A percentile compares a stretch with the other conserved stretches of the same genome.
phyloP scores from a whole-genome alignment of 345 rosid genomes.

The Jatropha curcas region DNA sequence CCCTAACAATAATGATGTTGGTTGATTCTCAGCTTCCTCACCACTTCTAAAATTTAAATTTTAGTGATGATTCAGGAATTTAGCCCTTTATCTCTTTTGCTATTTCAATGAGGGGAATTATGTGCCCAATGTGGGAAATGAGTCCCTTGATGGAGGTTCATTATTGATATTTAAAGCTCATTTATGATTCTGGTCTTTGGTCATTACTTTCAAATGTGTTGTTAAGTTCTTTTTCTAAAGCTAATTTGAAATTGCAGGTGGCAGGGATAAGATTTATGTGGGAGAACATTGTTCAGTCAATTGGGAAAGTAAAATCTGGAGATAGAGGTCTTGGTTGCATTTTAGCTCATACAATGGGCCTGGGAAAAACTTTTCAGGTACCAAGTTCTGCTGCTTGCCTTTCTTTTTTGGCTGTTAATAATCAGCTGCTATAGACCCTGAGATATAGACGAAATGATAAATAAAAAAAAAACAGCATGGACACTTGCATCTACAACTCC shows the following conservation, averaged over 20 bases:
- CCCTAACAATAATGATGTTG: background rate
- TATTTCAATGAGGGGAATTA: background rate
- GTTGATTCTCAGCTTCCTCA: background rate
- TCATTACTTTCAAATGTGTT: background rate
- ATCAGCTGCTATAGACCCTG: too few relatives aligned
- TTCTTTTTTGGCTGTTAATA: background rate
- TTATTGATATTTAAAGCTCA: background rate
- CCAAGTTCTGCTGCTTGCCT: constrained; percentile 1
- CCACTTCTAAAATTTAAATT: background rate
- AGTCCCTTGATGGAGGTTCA: background rate
- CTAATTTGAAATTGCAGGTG: constrained; percentile 53
- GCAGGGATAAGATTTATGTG: constrained; percentile 96
- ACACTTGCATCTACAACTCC: background rate
- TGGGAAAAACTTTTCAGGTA: constrained; percentile 99
- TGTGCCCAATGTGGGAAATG: background rate
- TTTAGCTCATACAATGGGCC: constrained; percentile 99
- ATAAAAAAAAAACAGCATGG: background rate
- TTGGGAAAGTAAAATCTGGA: constrained; percentile 78
- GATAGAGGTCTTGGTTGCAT: constrained; percentile 99
- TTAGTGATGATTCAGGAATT: background rate
- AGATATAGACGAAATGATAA: too few relatives aligned
- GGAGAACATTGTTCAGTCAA: constrained; percentile 96
- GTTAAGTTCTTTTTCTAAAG: constrained; percentile 17
- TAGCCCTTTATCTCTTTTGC: constrained; percentile 1
- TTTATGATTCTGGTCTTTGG: constrained; percentile 7